These are phyloP conservation scores for Rubia occidens DNA, from an alignment of 305 asterid species.

Conservation along the genomic window DNA sequence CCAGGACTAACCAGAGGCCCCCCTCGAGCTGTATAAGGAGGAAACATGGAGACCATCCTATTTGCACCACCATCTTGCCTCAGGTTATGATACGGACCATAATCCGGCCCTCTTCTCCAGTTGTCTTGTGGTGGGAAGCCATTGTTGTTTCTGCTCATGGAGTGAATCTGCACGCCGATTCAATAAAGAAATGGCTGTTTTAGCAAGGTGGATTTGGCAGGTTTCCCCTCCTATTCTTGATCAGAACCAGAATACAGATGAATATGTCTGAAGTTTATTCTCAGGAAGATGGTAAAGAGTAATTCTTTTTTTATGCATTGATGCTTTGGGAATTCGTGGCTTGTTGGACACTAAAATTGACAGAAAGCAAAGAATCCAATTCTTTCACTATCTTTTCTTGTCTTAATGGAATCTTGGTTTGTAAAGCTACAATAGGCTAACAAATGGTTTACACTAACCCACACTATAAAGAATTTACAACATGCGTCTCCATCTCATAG, in stretches of 20 bases:
- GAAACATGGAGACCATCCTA: slow-evolving; percentile 9
- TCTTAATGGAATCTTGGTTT: slow-evolving; percentile 4
- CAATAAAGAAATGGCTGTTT: neutral
- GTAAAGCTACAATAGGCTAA: neutral
- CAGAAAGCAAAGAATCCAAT: slow-evolving; percentile 56
- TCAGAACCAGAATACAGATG: neutral
- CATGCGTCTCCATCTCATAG: neutral
- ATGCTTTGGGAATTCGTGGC: slow-evolving; percentile 24
- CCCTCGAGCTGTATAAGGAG: slow-evolving; percentile 13
- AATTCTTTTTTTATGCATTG: slow-evolving; percentile 15
- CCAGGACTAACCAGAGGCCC: slow-evolving; percentile 19
- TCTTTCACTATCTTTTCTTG: slow-evolving; percentile 21
- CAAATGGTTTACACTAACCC: neutral
- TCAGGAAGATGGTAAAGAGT: slow-evolving; percentile 15
- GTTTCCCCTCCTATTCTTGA: neutral
- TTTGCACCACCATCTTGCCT: slow-evolving; percentile 2
- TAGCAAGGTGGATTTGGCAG: neutral
- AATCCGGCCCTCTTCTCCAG: slow-evolving; percentile 16
- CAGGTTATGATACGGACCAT: neutral
- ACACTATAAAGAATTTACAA: neutral
- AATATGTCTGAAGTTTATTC: slow-evolving; percentile 1
- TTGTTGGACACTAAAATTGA: slow-evolving; percentile 22
- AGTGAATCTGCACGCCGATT: neutral
- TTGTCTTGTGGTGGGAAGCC: slow-evolving; percentile 13
- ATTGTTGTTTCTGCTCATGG: slow-evolving; percentile 20